Evolutionary conservation across 179 eudicot genomes (phyloP).

Genomic region (Silene noctiflora): DNA sequence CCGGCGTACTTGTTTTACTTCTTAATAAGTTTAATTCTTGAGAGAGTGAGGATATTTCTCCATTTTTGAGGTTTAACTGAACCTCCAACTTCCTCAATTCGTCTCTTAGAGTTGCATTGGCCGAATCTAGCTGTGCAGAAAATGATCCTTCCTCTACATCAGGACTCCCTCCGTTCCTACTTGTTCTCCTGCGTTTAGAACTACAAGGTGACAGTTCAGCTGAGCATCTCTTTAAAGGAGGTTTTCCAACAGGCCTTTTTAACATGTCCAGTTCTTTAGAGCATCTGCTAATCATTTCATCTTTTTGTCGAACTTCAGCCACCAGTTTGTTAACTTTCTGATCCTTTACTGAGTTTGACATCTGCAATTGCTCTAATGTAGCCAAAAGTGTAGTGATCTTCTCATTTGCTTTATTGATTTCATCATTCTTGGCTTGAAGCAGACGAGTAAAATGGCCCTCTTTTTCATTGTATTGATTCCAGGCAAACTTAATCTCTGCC

Average conservation of each 20-base stretch:
- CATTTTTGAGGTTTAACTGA: slow-evolving; percentile 19
- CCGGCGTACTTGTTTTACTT: slow-evolving; percentile 25
- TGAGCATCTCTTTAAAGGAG: slow-evolving; percentile 39
- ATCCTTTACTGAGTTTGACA: slow-evolving; percentile 48
- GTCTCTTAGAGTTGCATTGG: slow-evolving; percentile 20
- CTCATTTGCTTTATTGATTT: slow-evolving; percentile 45
- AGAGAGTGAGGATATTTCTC: slow-evolving; percentile 17
- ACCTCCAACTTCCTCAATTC: slow-evolving; percentile 22
- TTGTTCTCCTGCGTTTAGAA: slow-evolving; percentile 27
- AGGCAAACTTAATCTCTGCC: slow-evolving; percentile 60
- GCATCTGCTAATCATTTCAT: slow-evolving; percentile 44
- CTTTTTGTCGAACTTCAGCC: slow-evolving; percentile 37
- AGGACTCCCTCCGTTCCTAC: slow-evolving; percentile 10
- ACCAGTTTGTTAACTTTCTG: slow-evolving; percentile 35
- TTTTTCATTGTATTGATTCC: slow-evolving; percentile 66
- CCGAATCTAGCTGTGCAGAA: too few relatives aligned
- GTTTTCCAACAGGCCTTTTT: slow-evolving; percentile 28
- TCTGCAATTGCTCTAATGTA: slow-evolving; percentile 46
- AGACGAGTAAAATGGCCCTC: slow-evolving; percentile 44
- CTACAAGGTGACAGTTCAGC: slow-evolving; percentile 25
- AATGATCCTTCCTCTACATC: slow-evolving; percentile 15
- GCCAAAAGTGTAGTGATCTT: slow-evolving; percentile 40
- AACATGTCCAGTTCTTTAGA: slow-evolving; percentile 41
- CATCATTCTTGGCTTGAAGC: slow-evolving; percentile 40
- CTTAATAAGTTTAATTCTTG: slow-evolving; percentile 23